These are phyloP conservation scores for Cicer cuneatum DNA, from an alignment of 306 rosid genomes.

Conservation along the genomic window DNA sequence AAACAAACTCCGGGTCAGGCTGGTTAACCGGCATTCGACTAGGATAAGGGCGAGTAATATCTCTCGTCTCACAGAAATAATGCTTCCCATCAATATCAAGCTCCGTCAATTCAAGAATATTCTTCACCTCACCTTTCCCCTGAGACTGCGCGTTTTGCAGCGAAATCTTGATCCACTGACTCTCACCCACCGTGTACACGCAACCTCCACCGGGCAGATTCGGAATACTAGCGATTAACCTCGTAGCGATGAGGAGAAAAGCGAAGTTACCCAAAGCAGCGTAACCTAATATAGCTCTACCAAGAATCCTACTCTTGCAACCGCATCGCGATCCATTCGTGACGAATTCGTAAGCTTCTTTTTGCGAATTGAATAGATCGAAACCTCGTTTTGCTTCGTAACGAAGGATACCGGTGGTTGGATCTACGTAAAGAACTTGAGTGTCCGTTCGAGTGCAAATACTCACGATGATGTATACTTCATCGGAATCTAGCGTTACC, in stretches of 20 bases:
- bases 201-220: slow-evolving; percentile 90
- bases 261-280: slow-evolving; percentile 80
- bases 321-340: slow-evolving; percentile 68
- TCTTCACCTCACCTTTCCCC: slow-evolving; percentile 92
- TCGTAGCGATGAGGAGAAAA: slow-evolving; percentile 84
- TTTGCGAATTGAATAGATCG: slow-evolving; percentile 77
- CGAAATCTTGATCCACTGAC: slow-evolving; percentile 84
- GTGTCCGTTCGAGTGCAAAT: slow-evolving; percentile 67
- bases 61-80: slow-evolving; percentile 88
- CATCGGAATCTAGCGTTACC: slow-evolving; percentile 81
- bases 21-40: slow-evolving; percentile 59
- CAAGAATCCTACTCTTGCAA: slow-evolving; percentile 58
- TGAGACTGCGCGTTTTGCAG: slow-evolving; percentile 72
- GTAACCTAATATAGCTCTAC: slow-evolving; percentile 82
- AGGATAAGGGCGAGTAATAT: slow-evolving; percentile 85
- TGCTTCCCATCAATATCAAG: slow-evolving; percentile 91
- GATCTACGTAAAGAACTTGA: slow-evolving; percentile 85
- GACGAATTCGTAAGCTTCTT: slow-evolving; percentile 67
- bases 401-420: slow-evolving; percentile 87
- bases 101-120: slow-evolving; percentile 74
- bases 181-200: slow-evolving; percentile 78
- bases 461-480: slow-evolving; percentile 71
- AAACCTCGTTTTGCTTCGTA: slow-evolving; percentile 60
- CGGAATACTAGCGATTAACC: slow-evolving; percentile 64
- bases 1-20: slow-evolving; percentile 94